Evolutionary conservation across 163 green algal species (phyloP), one percentile per base, ranked within the genome.

Genomic region (Chlamydomonas reinhardtii): DNA sequence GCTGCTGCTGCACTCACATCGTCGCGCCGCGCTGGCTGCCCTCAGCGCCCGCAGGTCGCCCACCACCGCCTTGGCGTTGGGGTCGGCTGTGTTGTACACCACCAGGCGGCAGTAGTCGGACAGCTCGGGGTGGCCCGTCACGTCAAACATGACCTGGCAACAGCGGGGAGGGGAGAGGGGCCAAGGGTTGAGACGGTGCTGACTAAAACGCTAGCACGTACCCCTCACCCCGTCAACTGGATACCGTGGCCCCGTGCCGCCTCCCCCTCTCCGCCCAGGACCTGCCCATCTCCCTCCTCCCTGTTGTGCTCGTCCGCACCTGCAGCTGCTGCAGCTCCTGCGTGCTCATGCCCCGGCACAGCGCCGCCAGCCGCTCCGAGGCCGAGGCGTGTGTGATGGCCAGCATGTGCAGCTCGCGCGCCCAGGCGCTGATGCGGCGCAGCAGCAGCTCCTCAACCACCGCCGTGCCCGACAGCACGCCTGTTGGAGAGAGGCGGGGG

Each of bases 361-460:
- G 69, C 52, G 22, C 52, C 32, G 52, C 79, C 52, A 85, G 79
- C 9, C 70, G 52, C 25, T 85, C 66, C 66, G 79, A 34, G 25
- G 79, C 79, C 2, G 32, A 27, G n/a, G 31, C 22, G 56, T 73
- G 31, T 0, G 79, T 71, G 52, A 85, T 85, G 68, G 79, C 79
- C 52, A 85, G 68, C 68, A 62, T 62, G 79, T 85, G 79, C 52
- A 85, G 79, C 79, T 85, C 79, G 12, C 37, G 29, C 14, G 68
- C 52, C 52, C 64, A 76, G 12, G 52, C 35, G 48, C 71, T 54
- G 79, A 85, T 78, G 79, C 79, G 79, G 31, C 79, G 68, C 11
- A 85, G 79, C 22, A 85, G 69, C 31, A 85, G 79, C 68, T 85
- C 79, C 79, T 85, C 79, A 9, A 85, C 79, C 31, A 85, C 79